phyloP scores from a whole-genome alignment of 2,329 filamentous ascomycete genomes.

The Colletotrichum cereale region DNA sequence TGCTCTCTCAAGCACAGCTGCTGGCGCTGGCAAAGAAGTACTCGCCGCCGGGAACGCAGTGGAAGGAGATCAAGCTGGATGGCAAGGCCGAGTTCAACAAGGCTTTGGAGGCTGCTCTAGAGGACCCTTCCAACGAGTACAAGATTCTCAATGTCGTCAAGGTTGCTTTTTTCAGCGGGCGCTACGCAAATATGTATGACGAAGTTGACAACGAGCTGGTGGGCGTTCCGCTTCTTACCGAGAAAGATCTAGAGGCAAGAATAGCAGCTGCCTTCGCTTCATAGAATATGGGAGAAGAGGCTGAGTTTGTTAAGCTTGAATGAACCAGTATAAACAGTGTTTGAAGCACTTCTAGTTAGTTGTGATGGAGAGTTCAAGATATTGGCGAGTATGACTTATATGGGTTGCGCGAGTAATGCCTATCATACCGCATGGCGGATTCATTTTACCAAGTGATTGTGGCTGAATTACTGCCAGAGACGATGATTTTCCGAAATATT shows the following conservation, averaged over 20 bases:
- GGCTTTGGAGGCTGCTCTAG: neutral
- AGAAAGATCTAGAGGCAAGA: conserved; percentile 27
- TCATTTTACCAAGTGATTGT: neutral
- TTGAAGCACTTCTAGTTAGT: neutral
- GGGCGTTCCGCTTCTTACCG: conserved; percentile 12
- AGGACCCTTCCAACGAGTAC: conserved; percentile 6
- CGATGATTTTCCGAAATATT: neutral
- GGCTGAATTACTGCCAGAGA: neutral
- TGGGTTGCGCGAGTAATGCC: neutral
- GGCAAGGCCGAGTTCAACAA: conserved; percentile 5
- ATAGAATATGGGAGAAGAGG: neutral
- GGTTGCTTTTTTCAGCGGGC: neutral
- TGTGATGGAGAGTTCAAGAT: neutral
- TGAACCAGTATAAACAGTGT: neutral
- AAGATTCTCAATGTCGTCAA: neutral
- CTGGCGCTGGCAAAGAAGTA: conserved; percentile 49
- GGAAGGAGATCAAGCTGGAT: conserved; percentile 21
- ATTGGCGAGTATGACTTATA: neutral
- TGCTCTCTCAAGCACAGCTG: conserved; percentile 64
- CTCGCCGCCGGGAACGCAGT: conserved; percentile 27
- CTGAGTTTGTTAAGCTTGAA: neutral
- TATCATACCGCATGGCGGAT: neutral
- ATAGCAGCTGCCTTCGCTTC: conserved; percentile 19
- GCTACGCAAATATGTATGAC: conserved; percentile 6
- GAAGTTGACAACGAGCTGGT: conserved; percentile 26